Evolutionary conservation across 441 rosid species (phyloP).

Genomic region (Metrosideros polymorpha): DNA sequence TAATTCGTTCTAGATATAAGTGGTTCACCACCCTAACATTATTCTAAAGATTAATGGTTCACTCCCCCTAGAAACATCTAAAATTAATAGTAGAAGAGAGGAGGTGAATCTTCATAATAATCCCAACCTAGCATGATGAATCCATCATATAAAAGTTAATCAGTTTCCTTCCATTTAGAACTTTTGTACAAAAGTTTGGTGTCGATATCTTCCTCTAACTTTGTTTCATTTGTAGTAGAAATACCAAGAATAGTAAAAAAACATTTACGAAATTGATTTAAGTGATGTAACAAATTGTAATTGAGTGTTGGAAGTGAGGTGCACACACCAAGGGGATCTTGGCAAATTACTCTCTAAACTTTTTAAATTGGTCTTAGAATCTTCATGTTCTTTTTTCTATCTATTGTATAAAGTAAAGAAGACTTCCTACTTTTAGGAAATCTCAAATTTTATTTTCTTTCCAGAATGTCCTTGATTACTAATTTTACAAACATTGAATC

Average conservation of each 20-base stretch:
- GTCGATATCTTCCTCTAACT: not conserved
- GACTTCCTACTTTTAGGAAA: not conserved
- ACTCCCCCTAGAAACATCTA: not conserved
- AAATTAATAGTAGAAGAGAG: not conserved
- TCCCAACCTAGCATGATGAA: not conserved
- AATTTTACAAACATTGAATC: not conserved
- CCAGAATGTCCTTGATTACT: not conserved
- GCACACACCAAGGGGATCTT: not conserved
- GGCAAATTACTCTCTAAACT: not conserved
- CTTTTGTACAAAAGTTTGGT: not conserved
- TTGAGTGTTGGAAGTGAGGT: not conserved
- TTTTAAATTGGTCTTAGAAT: not conserved
- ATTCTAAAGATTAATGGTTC: not conserved
- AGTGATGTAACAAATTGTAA: not conserved
- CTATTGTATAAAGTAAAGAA: not conserved
- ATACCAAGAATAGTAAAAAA: not conserved
- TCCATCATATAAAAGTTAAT: not conserved
- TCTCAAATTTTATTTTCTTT: not conserved
- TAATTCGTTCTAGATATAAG: not conserved
- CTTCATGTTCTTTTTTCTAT: not conserved
- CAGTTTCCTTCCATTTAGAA: not conserved
- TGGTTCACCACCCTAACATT: not conserved
- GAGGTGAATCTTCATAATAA: not conserved
- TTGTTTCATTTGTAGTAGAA: not conserved
- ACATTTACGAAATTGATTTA: not conserved